Conservation (phyloP, 2,329 filamentous ascomycete species). For the Onygenales sp. region DNA sequence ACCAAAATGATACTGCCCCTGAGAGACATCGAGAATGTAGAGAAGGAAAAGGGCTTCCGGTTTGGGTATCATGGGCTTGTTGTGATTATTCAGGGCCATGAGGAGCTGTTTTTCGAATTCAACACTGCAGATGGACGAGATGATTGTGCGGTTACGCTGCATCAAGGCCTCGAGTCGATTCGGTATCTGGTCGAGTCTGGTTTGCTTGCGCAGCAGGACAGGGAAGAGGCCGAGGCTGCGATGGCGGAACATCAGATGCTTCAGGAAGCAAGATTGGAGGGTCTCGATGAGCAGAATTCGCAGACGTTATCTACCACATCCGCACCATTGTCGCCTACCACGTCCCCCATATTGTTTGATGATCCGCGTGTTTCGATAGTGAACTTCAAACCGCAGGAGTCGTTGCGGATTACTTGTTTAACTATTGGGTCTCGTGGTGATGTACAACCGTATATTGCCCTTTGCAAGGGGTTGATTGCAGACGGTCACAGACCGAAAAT, state of each 20-base stretch:
- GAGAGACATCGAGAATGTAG: conserved; percentile 82
- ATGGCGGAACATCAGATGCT: conserved; percentile 73
- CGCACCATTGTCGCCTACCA: conserved; percentile 28
- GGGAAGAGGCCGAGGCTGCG: conserved; percentile 62
- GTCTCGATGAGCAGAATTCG: conserved; percentile 22
- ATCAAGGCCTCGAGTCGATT: conserved; percentile 64
- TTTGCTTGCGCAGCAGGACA: conserved; percentile 57
- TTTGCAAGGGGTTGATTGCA: conserved; percentile 80
- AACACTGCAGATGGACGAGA: conserved; percentile 67
- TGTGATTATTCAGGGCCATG: conserved; percentile 84
- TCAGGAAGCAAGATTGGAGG: conserved; percentile 57
- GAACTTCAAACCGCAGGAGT: conserved; percentile 75
- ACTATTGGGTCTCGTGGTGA: conserved; percentile 95
- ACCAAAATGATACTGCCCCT: conserved; percentile 89
- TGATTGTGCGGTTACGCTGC: conserved; percentile 74
- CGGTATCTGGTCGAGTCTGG: conserved; percentile 63
- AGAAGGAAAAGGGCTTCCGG: conserved; percentile 90
- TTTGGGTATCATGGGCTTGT: conserved; percentile 86
- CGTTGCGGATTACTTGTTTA: conserved; percentile 79
- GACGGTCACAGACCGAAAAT: conserved; percentile 84
- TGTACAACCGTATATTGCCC: conserved; percentile 92
- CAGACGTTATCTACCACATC: conserved; percentile 11
- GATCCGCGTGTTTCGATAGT: conserved; percentile 80
- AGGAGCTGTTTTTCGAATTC: conserved; percentile 96
- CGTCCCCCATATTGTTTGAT: conserved; percentile 69